Evolutionary conservation across 164 flowering plant genomes (phyloP).

Genomic region (Amborella trichopoda): DNA sequence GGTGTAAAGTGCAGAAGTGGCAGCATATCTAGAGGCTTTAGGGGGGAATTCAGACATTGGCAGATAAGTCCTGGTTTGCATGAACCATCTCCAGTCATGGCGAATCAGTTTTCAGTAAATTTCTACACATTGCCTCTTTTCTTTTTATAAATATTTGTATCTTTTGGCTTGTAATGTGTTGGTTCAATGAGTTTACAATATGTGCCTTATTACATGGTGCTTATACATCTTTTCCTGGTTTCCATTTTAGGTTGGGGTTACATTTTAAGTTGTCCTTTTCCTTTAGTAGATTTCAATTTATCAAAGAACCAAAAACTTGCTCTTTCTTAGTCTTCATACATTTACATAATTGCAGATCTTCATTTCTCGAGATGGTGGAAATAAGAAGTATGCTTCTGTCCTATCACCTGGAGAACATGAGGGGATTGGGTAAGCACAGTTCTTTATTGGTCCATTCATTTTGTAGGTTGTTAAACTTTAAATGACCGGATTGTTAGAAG

Average conservation of each 20-base stretch:
- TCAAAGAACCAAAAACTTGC: too few relatives aligned
- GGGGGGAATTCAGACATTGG: constrained; percentile 93
- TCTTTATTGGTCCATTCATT: too few relatives aligned
- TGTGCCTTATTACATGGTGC: too few relatives aligned
- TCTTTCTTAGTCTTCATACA: neutral
- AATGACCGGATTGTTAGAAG: too few relatives aligned
- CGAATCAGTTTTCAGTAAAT: constrained; percentile 94
- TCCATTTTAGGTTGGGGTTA: neutral
- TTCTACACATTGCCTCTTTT: constrained; percentile 9
- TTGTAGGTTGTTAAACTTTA: too few relatives aligned
- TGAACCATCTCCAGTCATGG: constrained; percentile 86
- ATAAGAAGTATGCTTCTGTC: constrained; percentile 84
- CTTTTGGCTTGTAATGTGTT: too few relatives aligned
- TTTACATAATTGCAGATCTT: constrained; percentile 52
- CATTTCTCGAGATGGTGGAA: constrained; percentile 85
- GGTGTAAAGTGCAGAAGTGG: constrained; percentile 61
- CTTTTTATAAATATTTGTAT: too few relatives aligned
- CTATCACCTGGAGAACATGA: constrained; percentile 96
- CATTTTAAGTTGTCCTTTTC: neutral
- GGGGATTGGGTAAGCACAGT: constrained; percentile 67
- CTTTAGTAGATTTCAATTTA: neutral
- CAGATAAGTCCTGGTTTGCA: constrained; percentile 86
- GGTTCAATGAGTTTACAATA: too few relatives aligned
- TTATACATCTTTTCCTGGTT: too few relatives aligned
- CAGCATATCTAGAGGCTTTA: constrained; percentile 96